Conservation (phyloP, 2,329 filamentous ascomycete genomes). For the Scedosporium boydii region DNA sequence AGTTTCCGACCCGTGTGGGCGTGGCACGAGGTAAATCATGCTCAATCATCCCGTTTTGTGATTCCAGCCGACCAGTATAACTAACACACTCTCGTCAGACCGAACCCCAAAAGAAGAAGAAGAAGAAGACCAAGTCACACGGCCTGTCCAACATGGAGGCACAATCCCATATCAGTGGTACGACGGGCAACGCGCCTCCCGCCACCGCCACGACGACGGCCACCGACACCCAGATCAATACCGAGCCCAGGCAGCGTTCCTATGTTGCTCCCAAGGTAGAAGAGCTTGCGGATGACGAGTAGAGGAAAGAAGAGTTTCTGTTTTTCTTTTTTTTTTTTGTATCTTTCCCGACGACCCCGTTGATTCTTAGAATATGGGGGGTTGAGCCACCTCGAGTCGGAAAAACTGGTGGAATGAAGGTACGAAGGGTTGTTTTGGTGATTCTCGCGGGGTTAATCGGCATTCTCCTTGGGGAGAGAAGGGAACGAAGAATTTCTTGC, state of each 20-base stretch:
- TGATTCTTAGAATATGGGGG: not conserved
- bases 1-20: slow-evolving; percentile 95
- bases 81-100: slow-evolving; percentile 21
- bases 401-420: too few species aligned
- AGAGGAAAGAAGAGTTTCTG: not conserved
- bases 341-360: not conserved
- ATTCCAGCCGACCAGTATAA: slow-evolving; percentile 11
- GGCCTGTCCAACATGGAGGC: slow-evolving; percentile 19
- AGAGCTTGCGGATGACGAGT: slow-evolving; percentile 34
- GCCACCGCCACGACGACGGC: slow-evolving; percentile 47
- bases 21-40: slow-evolving; percentile 80
- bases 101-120: slow-evolving; percentile 43
- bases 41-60: not conserved
- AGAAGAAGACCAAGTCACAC: slow-evolving; percentile 39
- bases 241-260: slow-evolving; percentile 29
- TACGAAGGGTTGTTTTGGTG: too few species aligned
- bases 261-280: slow-evolving; percentile 45
- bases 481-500: not conserved
- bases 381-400: too few species aligned
- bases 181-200: slow-evolving; percentile 42
- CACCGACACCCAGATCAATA: slow-evolving; percentile 43
- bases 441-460: too few species aligned
- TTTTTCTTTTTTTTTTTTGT: not conserved
- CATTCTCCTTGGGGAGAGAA: not conserved
- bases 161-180: slow-evolving; percentile 37